These are phyloP conservation scores for Argentina anserina DNA, from an alignment of 306 rosid species.

Conservation along the genomic window DNA sequence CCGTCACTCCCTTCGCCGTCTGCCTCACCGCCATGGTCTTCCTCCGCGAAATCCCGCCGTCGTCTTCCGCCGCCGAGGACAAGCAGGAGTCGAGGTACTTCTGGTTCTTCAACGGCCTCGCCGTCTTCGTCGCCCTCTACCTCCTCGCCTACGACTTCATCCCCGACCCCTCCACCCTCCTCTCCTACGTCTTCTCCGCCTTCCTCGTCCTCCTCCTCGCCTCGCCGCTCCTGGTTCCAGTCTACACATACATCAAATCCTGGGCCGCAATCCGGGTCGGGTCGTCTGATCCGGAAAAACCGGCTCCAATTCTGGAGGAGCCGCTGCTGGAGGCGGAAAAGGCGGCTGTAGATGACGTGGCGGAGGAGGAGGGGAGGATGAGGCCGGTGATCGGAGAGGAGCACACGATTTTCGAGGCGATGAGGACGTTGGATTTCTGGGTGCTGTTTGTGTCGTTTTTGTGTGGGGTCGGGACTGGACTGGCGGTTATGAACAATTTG, in stretches of 20 bases:
- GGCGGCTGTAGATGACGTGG: not conserved
- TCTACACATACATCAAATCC: slow-evolving; percentile 31
- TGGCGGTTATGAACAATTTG: slow-evolving; percentile 87
- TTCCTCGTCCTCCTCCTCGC: slow-evolving; percentile 50
- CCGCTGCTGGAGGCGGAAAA: slow-evolving; percentile 28
- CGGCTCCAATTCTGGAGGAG: slow-evolving; percentile 10
- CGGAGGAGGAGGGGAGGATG: slow-evolving; percentile 9
- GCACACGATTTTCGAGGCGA: slow-evolving; percentile 60
- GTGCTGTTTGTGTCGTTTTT: slow-evolving; percentile 74
- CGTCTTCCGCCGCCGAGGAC: slow-evolving; percentile 29
- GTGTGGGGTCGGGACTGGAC: slow-evolving; percentile 90
- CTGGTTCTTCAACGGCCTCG: slow-evolving; percentile 55
- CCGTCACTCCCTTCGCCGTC: slow-evolving; percentile 62
- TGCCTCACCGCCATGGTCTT: slow-evolving; percentile 67
- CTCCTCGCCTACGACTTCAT: slow-evolving; percentile 53
- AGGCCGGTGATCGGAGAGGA: slow-evolving; percentile 73
- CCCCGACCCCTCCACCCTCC: slow-evolving; percentile 33
- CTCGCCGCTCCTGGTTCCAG: slow-evolving; percentile 59
- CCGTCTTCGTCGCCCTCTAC: slow-evolving; percentile 59
- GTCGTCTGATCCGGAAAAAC: slow-evolving; percentile 39
- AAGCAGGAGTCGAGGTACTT: slow-evolving; percentile 55
- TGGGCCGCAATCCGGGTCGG: slow-evolving; percentile 10
- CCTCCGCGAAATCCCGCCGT: slow-evolving; percentile 66
- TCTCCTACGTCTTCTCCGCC: slow-evolving; percentile 44
- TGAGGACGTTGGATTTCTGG: slow-evolving; percentile 73